Base-by-base conservation (phyloP, 352 stramenopile genomes). In the Phytophthora vignae region DNA sequence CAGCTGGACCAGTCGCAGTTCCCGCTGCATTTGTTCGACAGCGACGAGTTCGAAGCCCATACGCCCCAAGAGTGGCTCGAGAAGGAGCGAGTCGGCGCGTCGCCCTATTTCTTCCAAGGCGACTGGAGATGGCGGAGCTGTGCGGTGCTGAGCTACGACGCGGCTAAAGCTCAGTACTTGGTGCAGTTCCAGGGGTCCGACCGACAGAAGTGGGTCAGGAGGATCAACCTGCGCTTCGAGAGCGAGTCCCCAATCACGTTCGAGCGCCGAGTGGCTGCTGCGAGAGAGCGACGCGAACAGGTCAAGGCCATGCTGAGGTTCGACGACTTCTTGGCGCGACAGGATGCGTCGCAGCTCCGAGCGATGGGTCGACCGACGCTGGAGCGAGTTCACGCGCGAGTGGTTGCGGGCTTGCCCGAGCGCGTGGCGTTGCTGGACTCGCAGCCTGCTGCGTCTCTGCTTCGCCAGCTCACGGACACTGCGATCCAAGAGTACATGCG, bases 151-250 rank as follows among this genome's bases (percentile, higher is more conserved):
- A 84, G 76, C 44, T 97, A 96, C 72, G 81, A 95, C 64, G 49
- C n/a, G 12, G 72, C 73, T 3, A 84, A 77, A 27, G 67, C 82
- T 10, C 91, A 96, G 71, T 98, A 88, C 65, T 60, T 90, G 40
- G 83, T 98, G 56, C 90, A 94, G 63, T 97, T 98, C 67, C 74
- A 93, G 49, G 88, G 92, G 0, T 91, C 88, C 0, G 92, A 97
- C 63, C 85, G 85, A 38, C 84, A 93, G 21, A 98, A 98, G 62
- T 83, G 75, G 55, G 93, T 98, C 38, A 79, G 84, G 15, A 79
- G 95, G 59, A 96, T 98, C 79, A 98, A 98, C 59, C 74, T 98
- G 33, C 87, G 92, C 42, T 98, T 98, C 67, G 90, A 96, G 42
- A 89, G 64, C 14, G 90, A 98, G 76, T 76, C 83, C 14, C 60